Evolutionary conservation across 352 stramenopile species (phyloP), one percentile per base, ranked within the genome.

Genomic region (Phytophthora citrophthora): DNA sequence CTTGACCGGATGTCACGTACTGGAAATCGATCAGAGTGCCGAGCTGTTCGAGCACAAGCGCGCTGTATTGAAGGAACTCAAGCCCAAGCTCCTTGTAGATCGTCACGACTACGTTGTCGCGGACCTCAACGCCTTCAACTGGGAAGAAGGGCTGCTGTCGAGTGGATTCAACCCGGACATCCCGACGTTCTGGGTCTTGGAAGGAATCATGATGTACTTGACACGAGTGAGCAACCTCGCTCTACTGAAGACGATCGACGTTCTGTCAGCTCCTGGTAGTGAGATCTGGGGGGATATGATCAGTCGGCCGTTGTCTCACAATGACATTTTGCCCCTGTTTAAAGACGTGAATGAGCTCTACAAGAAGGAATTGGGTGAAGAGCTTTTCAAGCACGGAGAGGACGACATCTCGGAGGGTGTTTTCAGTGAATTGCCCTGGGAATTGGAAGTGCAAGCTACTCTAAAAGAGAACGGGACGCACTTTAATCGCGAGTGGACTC

Each of bases 151-250:
- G 34, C 48, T 89, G 38, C 41, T 81, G 1, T 72, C 68, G 1
- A 74, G 59, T 5, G 68, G 74, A 1, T 89, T 89, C 32, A 43
- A 88, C 39, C 64, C 69, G 10, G 61, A 77, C 23, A 20, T 74
- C 34, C 77, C 73, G 6, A 89, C 80, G 24, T 88, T 86, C 47
- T 89, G 80, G 80, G 57, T 62, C 5, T 53, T 89, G 32, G 80
- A 89, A 48, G 80, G 77, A 0, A 43, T 88, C 49, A 70, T 86
- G 39, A 76, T 79, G 47, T 89, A 86, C 60, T 47, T 88, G 12
- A 61, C 36, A 0, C 53, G 56, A 12, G 65, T 71, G 12, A 75
- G 53, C 56, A 83, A 83, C 52, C 54, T 81, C 16, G 68, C 75
- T 12, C 38, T 89, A 11, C 44, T 89, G 13, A 86, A 86, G 54